Percentiles rank a stretch among this genome's conserved stretches.
These are phyloP conservation scores for Serpula lacrymans DNA, from an alignment of 768 basidiomycete species.

Conservation along the genomic window DNA sequence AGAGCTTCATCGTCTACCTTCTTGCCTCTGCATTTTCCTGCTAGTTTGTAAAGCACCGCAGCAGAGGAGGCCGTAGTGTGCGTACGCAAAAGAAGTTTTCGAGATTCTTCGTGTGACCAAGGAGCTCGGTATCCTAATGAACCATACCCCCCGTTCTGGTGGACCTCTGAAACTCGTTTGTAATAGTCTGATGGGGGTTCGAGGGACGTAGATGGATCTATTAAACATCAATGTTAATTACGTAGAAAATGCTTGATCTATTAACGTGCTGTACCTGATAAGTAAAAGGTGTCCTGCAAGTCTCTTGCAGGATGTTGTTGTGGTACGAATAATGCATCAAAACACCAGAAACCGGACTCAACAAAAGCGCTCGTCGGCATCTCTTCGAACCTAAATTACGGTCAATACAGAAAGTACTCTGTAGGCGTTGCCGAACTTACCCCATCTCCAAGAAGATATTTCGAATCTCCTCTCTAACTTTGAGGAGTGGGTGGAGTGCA, in stretches of 20 bases:
- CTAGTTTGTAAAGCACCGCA: constrained; percentile 91
- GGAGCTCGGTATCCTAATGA: constrained; percentile 97
- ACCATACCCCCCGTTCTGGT: constrained; percentile 84
- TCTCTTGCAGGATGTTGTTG: constrained; percentile 99
- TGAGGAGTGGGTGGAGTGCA: constrained; percentile 92
- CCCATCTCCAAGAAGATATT: constrained; percentile 99
- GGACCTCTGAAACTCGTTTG: constrained; percentile 75
- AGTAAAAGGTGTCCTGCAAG: constrained; percentile 97
- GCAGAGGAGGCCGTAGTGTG: constrained; percentile 96
- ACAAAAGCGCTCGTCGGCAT: constrained; percentile 97
- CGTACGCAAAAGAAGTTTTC: constrained; percentile 88
- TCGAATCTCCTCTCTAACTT: constrained; percentile 96
- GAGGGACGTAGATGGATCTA: constrained; percentile 78
- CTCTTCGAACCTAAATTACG: constrained; percentile 90
- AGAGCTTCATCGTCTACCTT: constrained; percentile 32
- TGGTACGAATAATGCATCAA: constrained; percentile 96
- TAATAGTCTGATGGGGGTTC: constrained; percentile 82
- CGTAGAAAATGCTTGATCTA: background rate
- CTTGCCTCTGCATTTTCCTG: constrained; percentile 76
- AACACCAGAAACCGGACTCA: constrained; percentile 99
- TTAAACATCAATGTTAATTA: constrained; percentile 4
- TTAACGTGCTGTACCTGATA: constrained; percentile 60
- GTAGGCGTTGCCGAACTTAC: constrained; percentile 38
- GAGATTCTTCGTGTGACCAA: constrained; percentile 90
- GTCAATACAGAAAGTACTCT: no score